A percentile compares a stretch with the other conserved stretches of the same genome.
Conservation (phyloP, 805 yeast species). For the Candida peoriensis region DNA sequence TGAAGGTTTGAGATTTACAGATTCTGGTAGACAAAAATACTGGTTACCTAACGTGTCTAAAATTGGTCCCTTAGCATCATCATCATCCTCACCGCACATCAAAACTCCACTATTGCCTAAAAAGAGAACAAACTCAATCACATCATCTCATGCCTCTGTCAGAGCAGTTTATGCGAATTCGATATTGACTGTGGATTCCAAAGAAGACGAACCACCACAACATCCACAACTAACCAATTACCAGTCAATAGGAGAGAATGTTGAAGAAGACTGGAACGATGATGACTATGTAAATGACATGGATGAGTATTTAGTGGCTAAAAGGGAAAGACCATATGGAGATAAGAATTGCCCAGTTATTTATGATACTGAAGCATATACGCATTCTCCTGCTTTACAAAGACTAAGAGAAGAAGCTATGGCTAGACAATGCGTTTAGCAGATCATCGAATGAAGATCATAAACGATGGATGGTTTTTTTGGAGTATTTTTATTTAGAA, state of each 20-base stretch:
- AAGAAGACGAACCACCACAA: conserved; percentile 6
- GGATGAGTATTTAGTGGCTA: conserved; percentile 28
- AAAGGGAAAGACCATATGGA: conserved; percentile 31
- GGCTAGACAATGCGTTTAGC: conserved; percentile 12
- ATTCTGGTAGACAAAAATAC: conserved; percentile 74
- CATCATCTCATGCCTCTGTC: conserved; percentile 19
- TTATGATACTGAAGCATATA: conserved; percentile 24
- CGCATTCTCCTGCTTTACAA: conserved; percentile 22
- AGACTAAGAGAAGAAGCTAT: conserved; percentile 23
- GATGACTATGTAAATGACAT: conserved; percentile 32
- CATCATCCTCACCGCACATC: conserved; percentile 4
- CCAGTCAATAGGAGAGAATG: conserved; percentile 10
- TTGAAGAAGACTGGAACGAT: conserved; percentile 2
- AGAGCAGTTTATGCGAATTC: conserved; percentile 23
- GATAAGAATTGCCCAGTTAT: conserved; percentile 39
- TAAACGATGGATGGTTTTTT: too few relatives aligned
- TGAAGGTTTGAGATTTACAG: conserved; percentile 77
- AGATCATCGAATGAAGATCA: too few relatives aligned
- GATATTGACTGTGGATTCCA: conserved; percentile 14
- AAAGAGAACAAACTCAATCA: conserved; percentile 16
- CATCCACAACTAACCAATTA: conserved; percentile 4
- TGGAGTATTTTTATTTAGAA: too few relatives aligned
- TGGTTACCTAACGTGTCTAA: conserved; percentile 43
- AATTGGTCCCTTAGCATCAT: too few relatives aligned
- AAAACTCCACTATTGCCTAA: conserved; percentile 15